These are phyloP conservation scores for Flaveria ramosissima DNA, from an alignment of 129 eudicot genomes.

Conservation along the genomic window DNA sequence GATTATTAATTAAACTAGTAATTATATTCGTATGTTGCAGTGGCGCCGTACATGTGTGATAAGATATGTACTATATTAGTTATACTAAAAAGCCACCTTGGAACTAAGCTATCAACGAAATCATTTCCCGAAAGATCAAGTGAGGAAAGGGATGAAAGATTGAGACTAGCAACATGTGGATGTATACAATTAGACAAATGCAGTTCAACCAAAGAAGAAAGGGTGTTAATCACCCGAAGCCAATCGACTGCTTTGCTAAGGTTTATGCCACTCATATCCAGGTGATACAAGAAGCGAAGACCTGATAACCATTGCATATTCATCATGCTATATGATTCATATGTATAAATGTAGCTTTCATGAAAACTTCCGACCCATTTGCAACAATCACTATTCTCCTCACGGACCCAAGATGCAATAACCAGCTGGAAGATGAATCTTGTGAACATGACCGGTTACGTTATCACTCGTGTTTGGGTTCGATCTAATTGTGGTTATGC, in stretches of 20 bases:
- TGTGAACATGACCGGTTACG: too few species aligned
- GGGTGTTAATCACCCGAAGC: slow-evolving; percentile 2
- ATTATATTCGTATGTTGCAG: too few species aligned
- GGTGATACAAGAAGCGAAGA: slow-evolving; percentile 7
- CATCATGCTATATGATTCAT: background rate
- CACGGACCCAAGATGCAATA: slow-evolving; percentile 27
- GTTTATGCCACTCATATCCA: background rate
- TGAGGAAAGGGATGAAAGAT: background rate
- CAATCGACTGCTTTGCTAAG: slow-evolving; percentile 4
- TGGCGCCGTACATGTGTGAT: too few species aligned
- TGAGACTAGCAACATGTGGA: slow-evolving; percentile 5
- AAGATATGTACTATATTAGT: background rate
- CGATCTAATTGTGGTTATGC: background rate
- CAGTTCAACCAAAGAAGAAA: background rate
- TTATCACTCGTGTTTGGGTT: background rate
- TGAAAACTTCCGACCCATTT: background rate
- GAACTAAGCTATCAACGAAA: background rate
- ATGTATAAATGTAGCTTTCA: background rate
- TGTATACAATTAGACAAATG: slow-evolving; percentile 2
- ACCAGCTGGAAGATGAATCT: too few species aligned
- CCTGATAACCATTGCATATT: slow-evolving; percentile 13
- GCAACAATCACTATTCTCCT: slow-evolving; percentile 8
- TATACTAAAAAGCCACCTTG: background rate
- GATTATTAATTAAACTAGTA: too few species aligned
- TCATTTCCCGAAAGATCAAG: background rate